Evolutionary conservation across 108 stramenopile species (phyloP).

Genomic region (Nitzschia sp.): DNA sequence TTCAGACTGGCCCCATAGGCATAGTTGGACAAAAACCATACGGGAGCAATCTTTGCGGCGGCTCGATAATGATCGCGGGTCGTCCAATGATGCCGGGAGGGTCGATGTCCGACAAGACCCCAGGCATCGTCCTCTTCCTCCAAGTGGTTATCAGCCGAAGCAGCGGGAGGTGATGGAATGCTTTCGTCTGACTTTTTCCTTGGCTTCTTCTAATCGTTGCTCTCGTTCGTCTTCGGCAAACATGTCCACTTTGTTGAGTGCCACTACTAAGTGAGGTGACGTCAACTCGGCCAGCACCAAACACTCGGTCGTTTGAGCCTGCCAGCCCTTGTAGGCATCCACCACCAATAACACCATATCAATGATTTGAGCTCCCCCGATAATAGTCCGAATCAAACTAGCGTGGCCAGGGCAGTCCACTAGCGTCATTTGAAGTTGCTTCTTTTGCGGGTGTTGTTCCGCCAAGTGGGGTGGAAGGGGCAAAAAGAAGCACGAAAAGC

Average conservation of each 20-base stretch:
- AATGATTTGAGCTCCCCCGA: constrained; percentile 97
- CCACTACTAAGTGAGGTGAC: constrained; percentile 83
- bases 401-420: constrained; percentile 99
- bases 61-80: constrained; percentile 44
- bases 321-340: constrained; percentile 97
- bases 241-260: constrained; percentile 92
- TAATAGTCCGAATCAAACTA: constrained; percentile 96
- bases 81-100: constrained; percentile 24
- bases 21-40: constrained; percentile 94
- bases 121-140: not conserved
- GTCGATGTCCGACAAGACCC: not conserved
- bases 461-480: constrained; percentile 72
- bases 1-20: constrained; percentile 83
- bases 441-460: constrained; percentile 29
- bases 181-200: constrained; percentile 49
- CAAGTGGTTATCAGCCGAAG: not conserved
- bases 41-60: constrained; percentile 65
- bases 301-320: constrained; percentile 99
- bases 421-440: constrained; percentile 79
- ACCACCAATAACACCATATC: constrained; percentile 95
- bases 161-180: not conserved
- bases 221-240: constrained; percentile 77
- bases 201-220: constrained; percentile 56
- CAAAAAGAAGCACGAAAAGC: constrained; percentile 92
- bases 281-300: constrained; percentile 97